Evolutionary conservation across 2,329 filamentous ascomycete genomes (phyloP).

Genomic region (Volutella citrinella): DNA sequence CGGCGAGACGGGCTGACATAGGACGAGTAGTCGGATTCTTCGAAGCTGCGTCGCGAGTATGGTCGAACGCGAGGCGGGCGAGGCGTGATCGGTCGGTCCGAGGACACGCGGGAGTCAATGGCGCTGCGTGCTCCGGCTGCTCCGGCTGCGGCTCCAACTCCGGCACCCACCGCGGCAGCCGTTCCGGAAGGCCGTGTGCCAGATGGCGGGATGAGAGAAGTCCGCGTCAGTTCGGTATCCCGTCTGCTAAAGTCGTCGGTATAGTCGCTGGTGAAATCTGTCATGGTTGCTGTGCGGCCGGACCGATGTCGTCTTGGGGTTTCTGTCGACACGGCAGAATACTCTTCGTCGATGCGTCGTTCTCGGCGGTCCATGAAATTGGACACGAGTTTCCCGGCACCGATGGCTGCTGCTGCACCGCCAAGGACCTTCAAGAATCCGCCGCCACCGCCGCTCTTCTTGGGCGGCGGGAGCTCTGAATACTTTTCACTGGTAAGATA

Average conservation of each 20-base stretch:
- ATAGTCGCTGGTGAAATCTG: constrained; percentile 51
- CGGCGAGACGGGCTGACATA: constrained; percentile 62
- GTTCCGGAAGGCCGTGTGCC: constrained; percentile 33
- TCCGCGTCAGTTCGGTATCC: constrained; percentile 27
- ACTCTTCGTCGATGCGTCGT: constrained; percentile 53
- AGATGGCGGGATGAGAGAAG: constrained; percentile 46
- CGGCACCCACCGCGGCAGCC: too few relatives aligned
- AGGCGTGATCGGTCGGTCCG: constrained; percentile 44
- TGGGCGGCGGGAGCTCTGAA: constrained; percentile 40
- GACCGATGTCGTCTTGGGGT: constrained; percentile 51
- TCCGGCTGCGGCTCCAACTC: too few relatives aligned
- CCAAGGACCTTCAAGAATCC: constrained; percentile 61
- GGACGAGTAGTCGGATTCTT: constrained; percentile 58
- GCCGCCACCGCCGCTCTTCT: constrained; percentile 42
- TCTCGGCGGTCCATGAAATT: constrained; percentile 55
- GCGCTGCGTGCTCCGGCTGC: constrained; percentile 48
- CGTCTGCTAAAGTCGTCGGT: constrained; percentile 32
- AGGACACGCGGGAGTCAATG: constrained; percentile 33
- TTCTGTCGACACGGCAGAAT: constrained; percentile 61
- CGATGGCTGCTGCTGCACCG: constrained; percentile 58
- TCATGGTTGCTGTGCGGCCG: constrained; percentile 38
- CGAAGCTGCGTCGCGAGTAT: constrained; percentile 41
- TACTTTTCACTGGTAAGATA: constrained; percentile 60
- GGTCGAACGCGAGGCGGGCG: constrained; percentile 44
- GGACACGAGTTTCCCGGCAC: constrained; percentile 60